Conservation (phyloP, 805 yeast genomes). For the Saccharomycopsis sp. region DNA sequence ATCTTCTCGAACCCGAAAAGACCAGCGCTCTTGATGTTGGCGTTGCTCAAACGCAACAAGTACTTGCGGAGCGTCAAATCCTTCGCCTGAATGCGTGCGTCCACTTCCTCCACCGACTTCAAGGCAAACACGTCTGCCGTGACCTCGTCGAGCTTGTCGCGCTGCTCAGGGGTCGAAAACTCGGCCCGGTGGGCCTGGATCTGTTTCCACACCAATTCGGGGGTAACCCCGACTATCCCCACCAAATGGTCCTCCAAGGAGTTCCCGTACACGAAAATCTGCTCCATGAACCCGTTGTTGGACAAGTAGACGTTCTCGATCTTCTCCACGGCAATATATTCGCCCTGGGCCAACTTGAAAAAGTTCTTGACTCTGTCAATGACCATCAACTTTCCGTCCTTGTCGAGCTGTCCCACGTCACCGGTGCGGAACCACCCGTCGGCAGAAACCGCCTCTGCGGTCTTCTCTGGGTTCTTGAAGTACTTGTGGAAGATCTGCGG, state of each 20-base stretch:
- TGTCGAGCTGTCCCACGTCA: slow-evolving; percentile 40
- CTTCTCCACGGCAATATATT: slow-evolving; percentile 60
- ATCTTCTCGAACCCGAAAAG: slow-evolving; percentile 60
- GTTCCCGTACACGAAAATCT: slow-evolving; percentile 50
- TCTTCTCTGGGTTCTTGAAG: slow-evolving; percentile 43
- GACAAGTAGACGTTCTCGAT: slow-evolving; percentile 51
- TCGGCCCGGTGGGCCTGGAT: slow-evolving; percentile 29
- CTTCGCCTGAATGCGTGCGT: slow-evolving; percentile 12
- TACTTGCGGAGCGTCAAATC: slow-evolving; percentile 7
- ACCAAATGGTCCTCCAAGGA: slow-evolving; percentile 46
- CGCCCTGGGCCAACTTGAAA: slow-evolving; percentile 52
- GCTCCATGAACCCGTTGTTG: slow-evolving; percentile 35
- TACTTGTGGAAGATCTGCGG: slow-evolving; percentile 49
- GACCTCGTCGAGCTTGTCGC: background rate
- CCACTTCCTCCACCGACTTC: background rate
- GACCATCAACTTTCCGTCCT: slow-evolving; percentile 35
- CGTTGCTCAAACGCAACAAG: slow-evolving; percentile 35
- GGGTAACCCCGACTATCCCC: slow-evolving; percentile 49
- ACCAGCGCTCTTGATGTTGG: slow-evolving; percentile 29
- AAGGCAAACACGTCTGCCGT: background rate
- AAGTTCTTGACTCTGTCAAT: slow-evolving; percentile 63
- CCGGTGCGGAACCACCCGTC: slow-evolving; percentile 58
- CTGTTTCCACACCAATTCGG: slow-evolving; percentile 23
- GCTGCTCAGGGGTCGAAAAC: background rate
- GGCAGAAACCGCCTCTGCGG: slow-evolving; percentile 36